Evolutionary conservation across 1,139 yeast species (phyloP).

Genomic region (Taphrina sp.): DNA sequence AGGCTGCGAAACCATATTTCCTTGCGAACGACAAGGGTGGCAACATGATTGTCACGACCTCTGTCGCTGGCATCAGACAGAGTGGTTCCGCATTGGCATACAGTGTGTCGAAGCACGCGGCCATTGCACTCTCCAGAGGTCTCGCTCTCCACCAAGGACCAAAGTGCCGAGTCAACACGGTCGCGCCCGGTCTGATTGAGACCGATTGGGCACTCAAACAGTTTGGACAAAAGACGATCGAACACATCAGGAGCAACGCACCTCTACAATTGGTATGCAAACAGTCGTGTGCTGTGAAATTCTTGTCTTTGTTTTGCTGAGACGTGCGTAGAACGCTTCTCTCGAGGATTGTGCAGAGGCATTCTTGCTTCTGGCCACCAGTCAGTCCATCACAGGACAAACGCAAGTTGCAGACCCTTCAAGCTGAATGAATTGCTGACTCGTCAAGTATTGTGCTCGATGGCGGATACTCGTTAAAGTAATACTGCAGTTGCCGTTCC

Average conservation of each 20-base stretch:
- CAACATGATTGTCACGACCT: constrained; percentile 46
- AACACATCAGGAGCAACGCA: constrained; percentile 40
- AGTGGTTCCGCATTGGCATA: constrained; percentile 49
- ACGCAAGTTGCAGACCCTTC: background rate
- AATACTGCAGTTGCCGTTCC: too few relatives aligned
- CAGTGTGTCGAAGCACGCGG: constrained; percentile 47
- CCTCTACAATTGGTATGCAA: too few relatives aligned
- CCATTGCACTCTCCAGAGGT: constrained; percentile 46
- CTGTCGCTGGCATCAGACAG: constrained; percentile 47
- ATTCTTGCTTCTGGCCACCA: constrained; percentile 17
- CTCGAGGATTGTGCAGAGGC: constrained; percentile 30
- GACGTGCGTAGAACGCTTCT: constrained; percentile 4
- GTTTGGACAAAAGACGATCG: constrained; percentile 44
- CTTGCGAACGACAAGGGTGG: constrained; percentile 46
- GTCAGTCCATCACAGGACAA: constrained; percentile 16
- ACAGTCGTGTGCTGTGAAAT: constrained; percentile 33
- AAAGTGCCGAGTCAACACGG: constrained; percentile 46
- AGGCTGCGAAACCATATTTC: constrained; percentile 45
- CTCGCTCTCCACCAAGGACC: constrained; percentile 44
- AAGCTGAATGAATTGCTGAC: background rate
- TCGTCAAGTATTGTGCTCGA: background rate
- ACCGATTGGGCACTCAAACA: constrained; percentile 48
- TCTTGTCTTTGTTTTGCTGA: background rate
- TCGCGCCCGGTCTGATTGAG: constrained; percentile 48
- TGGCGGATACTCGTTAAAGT: background rate